Base-by-base conservation (phyloP, 257 asterid genomes). In the Coffea eugenioides region DNA sequence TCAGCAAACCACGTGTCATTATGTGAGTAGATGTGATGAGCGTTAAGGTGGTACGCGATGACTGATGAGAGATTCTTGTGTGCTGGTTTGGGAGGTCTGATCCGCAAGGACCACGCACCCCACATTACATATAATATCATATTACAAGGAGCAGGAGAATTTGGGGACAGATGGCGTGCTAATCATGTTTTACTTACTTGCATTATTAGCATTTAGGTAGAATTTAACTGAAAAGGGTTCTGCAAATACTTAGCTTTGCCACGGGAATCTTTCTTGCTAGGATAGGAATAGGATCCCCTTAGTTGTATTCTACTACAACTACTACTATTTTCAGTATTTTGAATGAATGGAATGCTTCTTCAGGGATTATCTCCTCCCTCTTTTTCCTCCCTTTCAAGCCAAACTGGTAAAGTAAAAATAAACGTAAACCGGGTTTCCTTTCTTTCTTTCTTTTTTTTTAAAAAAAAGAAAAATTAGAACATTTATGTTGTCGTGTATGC, bases 241-340 rank as follows among this genome's bases (percentile, higher is more conserved):
- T 64, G 9, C 16, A 31, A 31, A 66, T 8, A 13, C 3, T 14
- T 64, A 49, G 56, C 1, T 76, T 43, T 51, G 31, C 20, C 73
- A 25, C 13, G 68, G 52, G 78, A 85, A 85, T 79, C 79, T 80
- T 79, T 81, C 52, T 77, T 64, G n/a, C n/a, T n/a, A n/a, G n/a
- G n/a, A n/a, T n/a, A n/a, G n/a, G n/a, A n/a, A n/a, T n/a, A n/a
- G n/a, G n/a, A n/a, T n/a, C n/a, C 64, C 76, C 76, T 77, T 61
- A 52, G 13, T 46, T 76, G 13, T 69, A 49, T 49, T 75, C 27
- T 27, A 27, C 39, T 8, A 65, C 31, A 7, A 23, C 13, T 2
- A 39, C 41, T 2, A 39, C 41, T 8, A 66, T 66, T 9, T 64
- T 31, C n/a, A n/a, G n/a, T n/a, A n/a, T n/a, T n/a, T 64, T 27